Evolutionary conservation across 768 basidiomycete species (phyloP).

Genomic region (Floccularia luteovirens): DNA sequence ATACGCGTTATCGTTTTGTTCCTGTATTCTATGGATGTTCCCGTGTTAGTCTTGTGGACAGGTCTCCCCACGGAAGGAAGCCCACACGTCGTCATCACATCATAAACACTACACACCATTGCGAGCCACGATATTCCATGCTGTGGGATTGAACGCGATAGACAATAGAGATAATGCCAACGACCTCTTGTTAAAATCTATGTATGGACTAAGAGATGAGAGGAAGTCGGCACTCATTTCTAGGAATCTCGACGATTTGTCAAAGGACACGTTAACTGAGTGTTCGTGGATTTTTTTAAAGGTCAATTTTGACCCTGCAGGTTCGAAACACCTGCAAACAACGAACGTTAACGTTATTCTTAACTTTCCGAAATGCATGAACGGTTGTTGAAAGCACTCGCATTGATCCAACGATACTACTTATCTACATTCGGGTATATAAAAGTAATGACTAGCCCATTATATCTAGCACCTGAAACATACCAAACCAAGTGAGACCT

Average conservation of each 20-base stretch:
- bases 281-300: no score
- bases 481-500: no score
- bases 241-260: not conserved
- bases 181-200: conserved; percentile 62
- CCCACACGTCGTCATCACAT: not conserved
- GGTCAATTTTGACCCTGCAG: no score
- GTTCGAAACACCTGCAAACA: no score
- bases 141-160: conserved; percentile 87
- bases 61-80: not conserved
- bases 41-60: conserved; percentile 1
- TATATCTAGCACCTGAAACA: no score
- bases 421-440: no score
- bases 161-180: conserved; percentile 58
- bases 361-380: no score
- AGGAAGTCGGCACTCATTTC: conserved; percentile 2
- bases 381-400: no score
- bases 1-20: conserved; percentile 85
- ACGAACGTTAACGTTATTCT: no score
- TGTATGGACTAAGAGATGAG: conserved; percentile 11
- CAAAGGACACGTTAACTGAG: not conserved
- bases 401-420: no score
- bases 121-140: conserved; percentile 93
- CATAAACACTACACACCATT: conserved; percentile 57
- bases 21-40: conserved; percentile 39
- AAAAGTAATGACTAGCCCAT: no score